Base-by-base conservation (phyloP, 352 stramenopile genomes). In the Aphanomyces euteiches region DNA sequence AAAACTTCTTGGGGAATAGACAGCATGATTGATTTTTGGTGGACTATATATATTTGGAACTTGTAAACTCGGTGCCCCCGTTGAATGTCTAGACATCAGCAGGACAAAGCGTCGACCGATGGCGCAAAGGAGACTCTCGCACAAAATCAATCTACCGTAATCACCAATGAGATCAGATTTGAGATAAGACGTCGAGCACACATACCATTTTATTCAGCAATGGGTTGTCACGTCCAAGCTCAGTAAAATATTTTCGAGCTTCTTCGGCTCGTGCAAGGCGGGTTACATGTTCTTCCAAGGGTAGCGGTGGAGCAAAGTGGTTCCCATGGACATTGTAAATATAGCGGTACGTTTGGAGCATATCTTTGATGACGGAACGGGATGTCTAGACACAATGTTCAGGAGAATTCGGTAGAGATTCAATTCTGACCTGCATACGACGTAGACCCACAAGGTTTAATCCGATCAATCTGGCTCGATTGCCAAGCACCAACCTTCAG, bases 331-430 rank as follows among this genome's bases (percentile, higher is more conserved):
- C 56, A 54, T 77, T 81, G 74, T 90, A 95, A 47, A 95, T 73
- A 63, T 95, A 93, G 40, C 87, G 82, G 47, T 90, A 91, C 41
- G 84, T 75, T 10, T 83, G 80, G 56, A 95, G 76, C 75, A 95
- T 80, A 21, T 90, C 67, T 71, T 93, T 95, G 58, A 92, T 92
- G 39, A 89, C 77, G 45, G 74, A 71, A 38, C 84, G 74, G 13
- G 81, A 81, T 21, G 92, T 77, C 75, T 81, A 60, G 17, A 56
- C 56, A 57, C 37, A 17, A 47, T 45, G 28, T 28, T 28, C 28
- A 28, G 28, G 28, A 28, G 28, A 28, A 28, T 28, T 28, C 28
- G 28, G 28, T 28, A 28, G 28, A 28, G 28, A 7, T 8, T 7
- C n/a, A 8, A 37, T 41, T 64, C 56, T n/a, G 40, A 81, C 79